Base-by-base conservation (phyloP, 2,329 filamentous ascomycete species). In the Podosphaera aphanis region DNA sequence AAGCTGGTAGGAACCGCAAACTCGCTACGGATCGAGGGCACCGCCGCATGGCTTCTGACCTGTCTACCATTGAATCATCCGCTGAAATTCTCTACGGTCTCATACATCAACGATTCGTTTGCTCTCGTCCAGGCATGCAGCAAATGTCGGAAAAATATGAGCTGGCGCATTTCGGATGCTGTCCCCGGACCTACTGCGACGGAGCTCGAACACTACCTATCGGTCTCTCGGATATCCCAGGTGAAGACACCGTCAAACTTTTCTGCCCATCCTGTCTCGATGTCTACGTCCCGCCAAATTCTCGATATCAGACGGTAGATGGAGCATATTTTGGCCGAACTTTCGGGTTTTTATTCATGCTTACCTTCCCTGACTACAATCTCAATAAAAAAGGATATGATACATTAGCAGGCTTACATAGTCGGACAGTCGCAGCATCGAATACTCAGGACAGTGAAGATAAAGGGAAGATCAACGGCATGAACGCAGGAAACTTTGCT, bases 91-190 rank as follows among this genome's bases (percentile, higher is more conserved):
- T 98, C 20, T 98, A 98, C 64, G 90, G 90, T 36, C 73, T 98
- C 49, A 98, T 98, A 62, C 90, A 98, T 65, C 90, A 95, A 63
- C 81, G 90, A 47, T 98, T 94, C 64, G 95, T 98, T 64, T 95
- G 86, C 58, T 94, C 86, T 20, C 74, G 90, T 48, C 84, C 83
- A 2, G 90, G 90, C 45, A 95, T 98, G 57, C 88, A 95, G 64
- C 86, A 94, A 61, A 98, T 98, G 90, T 84, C 86, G 51, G 90
- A 98, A 63, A 98, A 98, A 63, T 98, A 95, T 67, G 88, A 95
- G 63, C 71, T 93, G 43, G 82, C 86, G 50, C 88, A 98, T 65
- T 98, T 98, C 59, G 90, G 90, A 45, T 78, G 80, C 54, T 98
- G 90, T 61, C 90, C 90, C n/a, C 76, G 90, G 49, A 92, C 88